Evolutionary conservation across 176 grass and related monocot genomes (phyloP), one percentile per base, ranked within the genome.

Genomic region (Musa acuminata): DNA sequence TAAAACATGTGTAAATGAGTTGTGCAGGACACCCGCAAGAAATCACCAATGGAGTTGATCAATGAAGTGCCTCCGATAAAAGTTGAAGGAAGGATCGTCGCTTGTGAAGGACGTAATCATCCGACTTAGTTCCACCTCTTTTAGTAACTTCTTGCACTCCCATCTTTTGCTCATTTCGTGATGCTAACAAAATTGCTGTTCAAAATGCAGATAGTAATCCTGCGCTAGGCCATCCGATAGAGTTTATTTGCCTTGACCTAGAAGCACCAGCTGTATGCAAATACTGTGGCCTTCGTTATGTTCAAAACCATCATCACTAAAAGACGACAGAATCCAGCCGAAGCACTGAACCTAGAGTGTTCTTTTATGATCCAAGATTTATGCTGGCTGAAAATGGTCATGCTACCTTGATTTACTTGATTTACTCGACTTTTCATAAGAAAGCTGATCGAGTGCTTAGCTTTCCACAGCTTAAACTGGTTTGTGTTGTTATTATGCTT

Each of bases 1-100:
- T 43, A 6, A 43, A 43, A 43, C 4, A 43, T 43, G 35, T 43
- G 35, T 43, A 6, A 43, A 62, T 53, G 21, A 12, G 14, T 62
- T 76, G 26, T 67, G 59, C 80, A 94, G 90, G 95, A 99, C 59
- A 91, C 86, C 0, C 89, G 88, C 71, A 99, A 94, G 86, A 99
- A 99, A 88, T 94, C 95, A 11, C 95, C 90, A 51, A 99, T 99
- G 90, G 95, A 99, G 82, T 80, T 99, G 75, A 91, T 99, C 80
- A 86, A 83, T 25, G 95, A 93, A 85, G 84, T 87, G 11, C 84
- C 90, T 64, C 88, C 86, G 1, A 91, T 99, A 71, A 89, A 94
- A 87, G 90, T 91, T 76, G 88, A 94, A 71, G 86, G 83, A 6
- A 82, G 90, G 53, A 94, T 99, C 64, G 90, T 81, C 2, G 76